These are phyloP conservation scores for Kitagawia praeruptora DNA, from an alignment of 129 eudicot genomes.

Conservation along the genomic window DNA sequence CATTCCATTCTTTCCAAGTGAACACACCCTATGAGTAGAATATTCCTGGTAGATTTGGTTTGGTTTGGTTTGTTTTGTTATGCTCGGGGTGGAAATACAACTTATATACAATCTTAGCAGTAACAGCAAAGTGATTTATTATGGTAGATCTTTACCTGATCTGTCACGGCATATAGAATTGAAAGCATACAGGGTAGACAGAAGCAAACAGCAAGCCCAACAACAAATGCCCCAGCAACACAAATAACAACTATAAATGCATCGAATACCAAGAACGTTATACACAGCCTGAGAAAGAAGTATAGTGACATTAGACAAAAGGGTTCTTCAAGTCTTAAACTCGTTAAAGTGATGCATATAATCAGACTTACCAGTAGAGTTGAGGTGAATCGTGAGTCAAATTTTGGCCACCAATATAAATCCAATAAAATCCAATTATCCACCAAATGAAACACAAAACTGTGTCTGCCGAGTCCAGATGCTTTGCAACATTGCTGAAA, in stretches of 20 bases:
- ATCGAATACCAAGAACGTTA: constrained; percentile 86
- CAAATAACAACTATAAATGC: constrained; percentile 82
- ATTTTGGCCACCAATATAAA: constrained; percentile 55
- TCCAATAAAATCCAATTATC: constrained; percentile 96
- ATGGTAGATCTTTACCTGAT: constrained; percentile 46
- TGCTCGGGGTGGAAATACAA: no score
- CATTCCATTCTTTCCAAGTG: no score
- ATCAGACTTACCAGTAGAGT: constrained; percentile 69
- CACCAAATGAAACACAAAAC: constrained; percentile 94
- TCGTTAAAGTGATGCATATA: neutral
- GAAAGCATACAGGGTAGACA: constrained; percentile 90
- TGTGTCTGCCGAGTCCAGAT: constrained; percentile 80
- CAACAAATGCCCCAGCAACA: constrained; percentile 68
- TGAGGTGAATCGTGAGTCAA: constrained; percentile 63
- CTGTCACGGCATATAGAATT: constrained; percentile 75
- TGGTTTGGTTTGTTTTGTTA: neutral
- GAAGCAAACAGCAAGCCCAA: constrained; percentile 91
- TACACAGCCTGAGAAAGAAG: constrained; percentile 62
- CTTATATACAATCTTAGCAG: neutral
- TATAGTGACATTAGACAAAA: constrained; percentile 2
- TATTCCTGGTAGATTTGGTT: neutral
- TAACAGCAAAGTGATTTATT: neutral
- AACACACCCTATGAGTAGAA: no score
- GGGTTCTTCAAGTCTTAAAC: neutral
- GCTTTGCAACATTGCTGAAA: constrained; percentile 64